These are phyloP conservation scores for Scutellaria baicalensis DNA, from an alignment of 257 asterid genomes.

Conservation along the genomic window DNA sequence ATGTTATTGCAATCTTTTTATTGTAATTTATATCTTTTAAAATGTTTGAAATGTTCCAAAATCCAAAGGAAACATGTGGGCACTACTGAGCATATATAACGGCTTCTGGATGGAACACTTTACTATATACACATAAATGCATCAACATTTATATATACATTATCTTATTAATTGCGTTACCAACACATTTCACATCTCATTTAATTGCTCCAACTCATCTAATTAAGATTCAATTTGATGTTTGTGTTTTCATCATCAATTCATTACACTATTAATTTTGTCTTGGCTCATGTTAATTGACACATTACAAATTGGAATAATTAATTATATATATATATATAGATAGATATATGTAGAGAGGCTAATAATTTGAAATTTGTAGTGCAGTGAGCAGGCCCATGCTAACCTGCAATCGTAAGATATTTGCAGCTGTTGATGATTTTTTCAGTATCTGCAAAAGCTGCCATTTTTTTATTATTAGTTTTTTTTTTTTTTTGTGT, in stretches of 20 bases:
- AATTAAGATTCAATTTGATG: not conserved
- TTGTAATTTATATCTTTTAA: not conserved
- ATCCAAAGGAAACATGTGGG: conserved; percentile 30
- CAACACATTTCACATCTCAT: conserved; percentile 1
- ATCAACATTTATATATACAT: not conserved
- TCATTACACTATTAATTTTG: not conserved
- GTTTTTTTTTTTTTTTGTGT: not conserved
- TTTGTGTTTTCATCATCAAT: not conserved
- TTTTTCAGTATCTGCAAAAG: conserved; percentile 22
- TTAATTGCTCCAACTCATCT: not conserved
- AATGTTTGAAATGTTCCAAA: conserved; percentile 1
- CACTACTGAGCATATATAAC: conserved; percentile 12
- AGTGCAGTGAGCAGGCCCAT: conserved; percentile 12
- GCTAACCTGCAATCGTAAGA: conserved; percentile 22
- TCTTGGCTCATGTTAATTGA: not conserved
- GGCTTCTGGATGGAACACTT: conserved; percentile 14
- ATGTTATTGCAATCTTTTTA: conserved; percentile 1
- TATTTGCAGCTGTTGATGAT: conserved; percentile 13
- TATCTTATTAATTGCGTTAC: not conserved
- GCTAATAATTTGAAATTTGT: conserved; percentile 6
- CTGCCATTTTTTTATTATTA: conserved; percentile 13
- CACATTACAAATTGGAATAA: conserved; percentile 7
- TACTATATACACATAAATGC: conserved; percentile 9
- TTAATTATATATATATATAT: too few species aligned
- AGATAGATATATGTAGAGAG: too few species aligned